Evolutionary conservation across 805 yeast species (phyloP), one percentile per base, ranked within the genome.

Genomic region (Candida saitoana): DNA sequence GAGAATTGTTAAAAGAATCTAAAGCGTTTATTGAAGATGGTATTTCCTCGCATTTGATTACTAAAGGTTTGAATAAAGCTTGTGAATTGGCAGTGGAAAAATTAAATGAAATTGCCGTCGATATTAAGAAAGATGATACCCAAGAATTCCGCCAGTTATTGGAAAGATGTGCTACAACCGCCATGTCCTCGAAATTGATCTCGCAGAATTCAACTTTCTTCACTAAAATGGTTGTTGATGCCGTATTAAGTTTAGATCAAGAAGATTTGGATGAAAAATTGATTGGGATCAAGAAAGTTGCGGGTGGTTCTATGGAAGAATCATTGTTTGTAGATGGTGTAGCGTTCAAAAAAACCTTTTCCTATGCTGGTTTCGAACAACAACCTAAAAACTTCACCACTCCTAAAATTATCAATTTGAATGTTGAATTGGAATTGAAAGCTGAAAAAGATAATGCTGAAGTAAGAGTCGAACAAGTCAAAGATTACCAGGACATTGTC

Each of bases 391-490:
- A 62, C 40, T 88, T 93, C 61, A 55, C 56, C 15, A 73, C 87
- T 62, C 96, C 99, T 36, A 87, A 83, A 63, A 80, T 93, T 49
- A 70, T 93, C 43, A 79, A 82, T 54, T 74, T 93, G 57, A 93
- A 93, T 59, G 90, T 93, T 32, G 99, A 93, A 63, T 76, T 93
- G 52, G 99, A 93, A 70, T 79, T 93, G 59, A 93, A 93, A 69
- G 98, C 98, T 1, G 99, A 93, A 70, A 91, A 89, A 71, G 99
- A 93, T 64, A 93, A 93, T 60, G 99, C 99, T 7, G 99, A 93
- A 72, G 98, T 93, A 25, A 80, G 99, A 52, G 93, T 93, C 39
- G 95, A 87, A 56, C 84, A 89, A 62, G 97, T 93, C 42, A 77
- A 79, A 44, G 97, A 91, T 55, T 93, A 93, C 67, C 99, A 93